A percentile compares a stretch with the other conserved stretches of the same genome.
These are phyloP conservation scores for Pleurozium schreberi DNA, from an alignment of 225 moss, liverwort and hornwort species.

Conservation along the genomic window DNA sequence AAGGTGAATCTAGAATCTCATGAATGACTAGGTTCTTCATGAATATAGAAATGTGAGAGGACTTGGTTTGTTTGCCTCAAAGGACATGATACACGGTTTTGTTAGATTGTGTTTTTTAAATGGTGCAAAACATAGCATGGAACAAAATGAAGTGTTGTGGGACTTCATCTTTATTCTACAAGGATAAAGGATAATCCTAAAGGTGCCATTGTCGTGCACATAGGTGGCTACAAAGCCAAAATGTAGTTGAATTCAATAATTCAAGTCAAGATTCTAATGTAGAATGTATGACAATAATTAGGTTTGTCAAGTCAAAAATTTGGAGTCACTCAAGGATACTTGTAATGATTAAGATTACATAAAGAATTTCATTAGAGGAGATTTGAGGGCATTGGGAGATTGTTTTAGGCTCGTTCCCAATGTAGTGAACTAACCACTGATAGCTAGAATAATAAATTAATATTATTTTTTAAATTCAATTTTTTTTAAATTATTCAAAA, in stretches of 20 bases:
- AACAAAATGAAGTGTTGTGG: background rate
- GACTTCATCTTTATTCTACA: background rate
- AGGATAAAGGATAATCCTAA: background rate
- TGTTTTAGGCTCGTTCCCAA: too few relatives aligned
- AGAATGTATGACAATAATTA: background rate
- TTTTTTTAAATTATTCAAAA: too few relatives aligned
- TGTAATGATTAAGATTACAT: background rate
- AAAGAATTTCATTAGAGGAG: too few relatives aligned
- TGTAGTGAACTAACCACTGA: too few relatives aligned
- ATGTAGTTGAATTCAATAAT: background rate
- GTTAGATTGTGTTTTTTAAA: too few relatives aligned
- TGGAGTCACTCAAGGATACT: fast-evolving
- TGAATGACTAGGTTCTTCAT: background rate
- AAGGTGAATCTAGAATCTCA: background rate
- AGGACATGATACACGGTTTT: fast-evolving
- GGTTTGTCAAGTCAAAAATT: background rate
- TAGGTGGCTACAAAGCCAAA: background rate
- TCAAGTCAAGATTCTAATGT: background rate
- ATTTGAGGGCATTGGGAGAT: too few relatives aligned
- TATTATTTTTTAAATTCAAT: too few relatives aligned
- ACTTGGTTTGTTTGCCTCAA: background rate
- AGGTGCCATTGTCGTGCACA: fast-evolving
- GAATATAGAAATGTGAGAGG: background rate
- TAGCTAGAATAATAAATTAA: too few relatives aligned
- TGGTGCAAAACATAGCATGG: background rate